Percentiles rank a stretch among this genome's conserved stretches.
phyloP scores from a whole-genome alignment of 371 early-diverging fungal genomes.

The Actinomortierella wolfii region DNA sequence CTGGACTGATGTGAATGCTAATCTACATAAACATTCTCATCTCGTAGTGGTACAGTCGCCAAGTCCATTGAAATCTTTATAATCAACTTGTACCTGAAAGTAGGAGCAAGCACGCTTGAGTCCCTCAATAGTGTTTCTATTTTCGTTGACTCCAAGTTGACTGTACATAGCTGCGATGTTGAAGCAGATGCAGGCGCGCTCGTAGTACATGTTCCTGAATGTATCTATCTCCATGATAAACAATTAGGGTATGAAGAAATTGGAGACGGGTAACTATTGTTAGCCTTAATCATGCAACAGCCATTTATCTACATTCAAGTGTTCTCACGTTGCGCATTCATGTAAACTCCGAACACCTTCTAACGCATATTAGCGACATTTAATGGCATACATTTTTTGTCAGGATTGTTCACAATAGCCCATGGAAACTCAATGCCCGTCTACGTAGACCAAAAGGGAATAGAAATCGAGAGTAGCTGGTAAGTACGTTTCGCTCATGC shows the following conservation, averaged over 20 bases:
- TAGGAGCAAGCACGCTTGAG: conserved; percentile 72
- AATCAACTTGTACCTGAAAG: conserved; percentile 79
- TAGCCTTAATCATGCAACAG: no score
- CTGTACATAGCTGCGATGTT: conserved; percentile 86
- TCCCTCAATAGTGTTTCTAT: conserved; percentile 69
- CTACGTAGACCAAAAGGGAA: conserved; percentile 40
- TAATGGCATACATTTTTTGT: conserved; percentile 29
- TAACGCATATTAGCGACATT: neutral
- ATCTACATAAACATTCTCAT: no score
- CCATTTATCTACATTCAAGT: no score
- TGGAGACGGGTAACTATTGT: no score
- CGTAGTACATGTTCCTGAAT: conserved; percentile 75
- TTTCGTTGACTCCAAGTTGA: conserved; percentile 71
- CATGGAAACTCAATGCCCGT: conserved; percentile 74
- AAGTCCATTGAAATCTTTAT: no score
- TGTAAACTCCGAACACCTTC: neutral
- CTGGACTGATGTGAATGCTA: no score
- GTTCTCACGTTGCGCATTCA: neutral
- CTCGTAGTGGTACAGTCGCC: no score
- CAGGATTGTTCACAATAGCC: conserved; percentile 54
- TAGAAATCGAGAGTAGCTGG: conserved; percentile 8
- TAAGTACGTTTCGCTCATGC: neutral
- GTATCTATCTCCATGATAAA: conserved; percentile 10
- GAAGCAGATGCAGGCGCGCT: conserved; percentile 82
- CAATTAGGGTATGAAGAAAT: no score